Conservation (phyloP, 331 rosid genomes). For the Ulmus americana region DNA sequence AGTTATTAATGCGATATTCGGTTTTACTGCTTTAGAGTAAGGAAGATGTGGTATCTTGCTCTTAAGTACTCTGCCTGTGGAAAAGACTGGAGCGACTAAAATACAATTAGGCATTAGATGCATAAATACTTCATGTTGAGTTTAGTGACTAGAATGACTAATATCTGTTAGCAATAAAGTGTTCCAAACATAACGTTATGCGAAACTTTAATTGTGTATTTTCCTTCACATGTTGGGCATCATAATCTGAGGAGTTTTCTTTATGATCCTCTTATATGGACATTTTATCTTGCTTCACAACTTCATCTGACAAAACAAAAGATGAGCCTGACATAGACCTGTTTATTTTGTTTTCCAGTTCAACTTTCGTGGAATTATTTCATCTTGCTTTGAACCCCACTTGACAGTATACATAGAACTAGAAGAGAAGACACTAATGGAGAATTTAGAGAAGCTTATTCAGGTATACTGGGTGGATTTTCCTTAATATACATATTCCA, state of each 20-base stretch:
- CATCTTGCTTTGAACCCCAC: conserved; percentile 99
- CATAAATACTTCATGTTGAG: conserved; percentile 6
- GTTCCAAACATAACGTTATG: conserved; percentile 11
- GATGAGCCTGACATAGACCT: conserved; percentile 15
- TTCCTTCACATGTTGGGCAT: conserved; percentile 11
- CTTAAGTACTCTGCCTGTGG: neutral
- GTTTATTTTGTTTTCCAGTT: conserved; percentile 63
- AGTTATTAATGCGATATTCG: conserved; percentile 7
- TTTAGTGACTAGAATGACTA: neutral
- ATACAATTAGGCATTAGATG: neutral
- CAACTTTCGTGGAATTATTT: conserved; percentile 96
- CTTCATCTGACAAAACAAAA: conserved; percentile 24
- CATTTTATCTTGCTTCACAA: conserved; percentile 12
- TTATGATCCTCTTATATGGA: neutral
- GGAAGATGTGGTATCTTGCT: neutral
- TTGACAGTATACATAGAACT: conserved; percentile 78
- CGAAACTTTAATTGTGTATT: conserved; percentile 18
- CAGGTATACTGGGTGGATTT: conserved; percentile 51
- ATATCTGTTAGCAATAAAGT: conserved; percentile 2
- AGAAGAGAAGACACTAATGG: conserved; percentile 98
- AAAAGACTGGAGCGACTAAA: neutral
- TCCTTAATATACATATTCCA: neutral
- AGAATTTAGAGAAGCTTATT: conserved; percentile 88
- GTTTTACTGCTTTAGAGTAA: conserved; percentile 8
- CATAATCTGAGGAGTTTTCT: neutral